Evolutionary conservation across 371 early-diverging fungal genomes (phyloP).

Genomic region (Mucor indicus): DNA sequence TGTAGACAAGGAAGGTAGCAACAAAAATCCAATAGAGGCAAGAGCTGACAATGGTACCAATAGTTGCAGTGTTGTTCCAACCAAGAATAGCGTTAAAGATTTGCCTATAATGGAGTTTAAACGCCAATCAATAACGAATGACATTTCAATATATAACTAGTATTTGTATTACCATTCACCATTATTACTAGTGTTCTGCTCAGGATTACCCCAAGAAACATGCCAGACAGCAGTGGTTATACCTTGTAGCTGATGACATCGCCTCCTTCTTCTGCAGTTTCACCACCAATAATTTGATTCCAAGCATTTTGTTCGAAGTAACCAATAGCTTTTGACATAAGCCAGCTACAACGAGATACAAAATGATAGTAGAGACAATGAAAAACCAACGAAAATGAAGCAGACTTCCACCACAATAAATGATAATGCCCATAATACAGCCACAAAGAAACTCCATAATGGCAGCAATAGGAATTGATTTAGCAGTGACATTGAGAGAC

Average conservation of each 20-base stretch:
- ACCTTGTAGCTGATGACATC: slow-evolving; percentile 36
- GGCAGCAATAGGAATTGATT: slow-evolving; percentile 75
- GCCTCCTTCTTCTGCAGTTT: slow-evolving; percentile 45
- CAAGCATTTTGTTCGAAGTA: slow-evolving; percentile 58
- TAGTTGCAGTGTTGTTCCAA: slow-evolving; percentile 74
- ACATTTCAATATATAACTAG: not conserved
- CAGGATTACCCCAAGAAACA: slow-evolving; percentile 48
- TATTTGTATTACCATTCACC: slow-evolving; percentile 52
- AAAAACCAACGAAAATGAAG: slow-evolving; percentile 74
- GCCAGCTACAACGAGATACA: slow-evolving; percentile 79
- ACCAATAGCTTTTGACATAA: slow-evolving; percentile 60
- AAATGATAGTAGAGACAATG: slow-evolving; percentile 63
- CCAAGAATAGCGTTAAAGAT: slow-evolving; percentile 75
- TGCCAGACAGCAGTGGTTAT: slow-evolving; percentile 45
- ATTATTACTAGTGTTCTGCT: slow-evolving; percentile 36
- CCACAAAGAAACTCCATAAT: slow-evolving; percentile 68
- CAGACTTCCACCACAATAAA: slow-evolving; percentile 68
- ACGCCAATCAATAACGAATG: not conserved
- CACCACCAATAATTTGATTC: slow-evolving; percentile 54
- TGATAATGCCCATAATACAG: slow-evolving; percentile 58
- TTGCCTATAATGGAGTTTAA: too few species aligned
- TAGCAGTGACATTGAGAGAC: slow-evolving; percentile 58
- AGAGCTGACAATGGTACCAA: slow-evolving; percentile 69
- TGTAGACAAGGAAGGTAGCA: slow-evolving; percentile 41
- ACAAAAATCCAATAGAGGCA: slow-evolving; percentile 72